phyloP scores from a whole-genome alignment of 345 rosid genomes.

The Sonneratia alba region DNA sequence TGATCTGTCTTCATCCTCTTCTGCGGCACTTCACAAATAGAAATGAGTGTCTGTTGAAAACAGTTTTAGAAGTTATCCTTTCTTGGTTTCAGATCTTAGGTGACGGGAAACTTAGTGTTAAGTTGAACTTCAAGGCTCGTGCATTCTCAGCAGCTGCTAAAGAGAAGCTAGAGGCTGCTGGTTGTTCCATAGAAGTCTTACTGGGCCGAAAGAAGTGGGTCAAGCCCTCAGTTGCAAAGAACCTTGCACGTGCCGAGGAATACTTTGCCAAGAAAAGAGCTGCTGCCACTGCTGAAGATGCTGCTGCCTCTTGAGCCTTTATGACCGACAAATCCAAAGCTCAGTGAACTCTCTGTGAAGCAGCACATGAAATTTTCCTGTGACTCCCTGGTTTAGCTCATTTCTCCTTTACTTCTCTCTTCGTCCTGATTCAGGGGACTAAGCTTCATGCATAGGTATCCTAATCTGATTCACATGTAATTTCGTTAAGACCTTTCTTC shows the following conservation, averaged over 20 bases:
- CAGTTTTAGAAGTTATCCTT: no score
- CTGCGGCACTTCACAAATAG: neutral
- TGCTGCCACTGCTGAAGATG: constrained; percentile 25
- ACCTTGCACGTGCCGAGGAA: constrained; percentile 76
- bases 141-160: constrained; percentile 70
- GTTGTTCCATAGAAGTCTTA: constrained; percentile 63
- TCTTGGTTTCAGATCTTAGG: constrained; percentile 52
- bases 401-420: neutral
- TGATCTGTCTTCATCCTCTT: neutral
- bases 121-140: constrained; percentile 72
- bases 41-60: neutral
- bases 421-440: neutral
- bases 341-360: neutral
- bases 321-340: neutral
- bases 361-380: neutral
- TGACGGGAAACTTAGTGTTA: constrained; percentile 63
- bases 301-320: neutral
- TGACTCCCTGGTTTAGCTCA: neutral
- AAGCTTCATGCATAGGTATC: neutral
- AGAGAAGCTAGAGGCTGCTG: constrained; percentile 75
- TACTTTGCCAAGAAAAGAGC: constrained; percentile 90
- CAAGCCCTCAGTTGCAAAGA: constrained; percentile 76
- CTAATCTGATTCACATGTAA: neutral
- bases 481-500: neutral
- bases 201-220: constrained; percentile 95